Evolutionary conservation across 23 red algal species (phyloP), one percentile per base, ranked within the genome.

Genomic region (Pyropia haitanensis): DNA sequence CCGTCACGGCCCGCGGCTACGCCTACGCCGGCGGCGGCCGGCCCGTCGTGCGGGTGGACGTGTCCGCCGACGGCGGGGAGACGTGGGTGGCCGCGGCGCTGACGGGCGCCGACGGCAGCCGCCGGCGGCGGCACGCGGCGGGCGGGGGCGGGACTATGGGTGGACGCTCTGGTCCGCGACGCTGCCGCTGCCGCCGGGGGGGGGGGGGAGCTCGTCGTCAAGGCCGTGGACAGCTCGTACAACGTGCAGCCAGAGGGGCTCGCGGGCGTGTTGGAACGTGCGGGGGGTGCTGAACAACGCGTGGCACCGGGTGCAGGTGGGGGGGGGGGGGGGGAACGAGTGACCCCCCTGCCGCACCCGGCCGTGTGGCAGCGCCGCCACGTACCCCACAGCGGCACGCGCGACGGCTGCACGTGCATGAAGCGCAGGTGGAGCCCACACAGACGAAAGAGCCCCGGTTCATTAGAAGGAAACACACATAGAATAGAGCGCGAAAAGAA

Each of bases 271-370:
- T 95, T 95, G 88, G 88, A 95, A 95, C 48, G 28, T 85, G 49
- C 58, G 88, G 15, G 88, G 88, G 17, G 53, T 95, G 20, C 59
- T 95, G 25, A 95, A 87, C 63, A 95, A 95, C 55, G 32, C 79
- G 18, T 95, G 88, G 88, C 88, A 95, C 51, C 30, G 70, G 15
- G 80, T 85, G 65, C 34, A 27, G 29, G 60, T 77, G 13, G 30
- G 51, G 18, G 60, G 33, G 15, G 61, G 14, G 50, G 34, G 32
- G 27, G 12, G 27, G 22, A 7, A 28, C 49, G 31, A 59, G 39
- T 46, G 39, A 46, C 39, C 7, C 39, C 39, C 39, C 3, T 13
- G 4, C 10, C 2, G 5, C 8, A 12, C 0, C 10, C 10, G 39
- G 39, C 8, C 39, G 10, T 46, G 7, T 46, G 39, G 8, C 39